These are phyloP conservation scores for Petunia hybrid DNA, from an alignment of 305 asterid genomes.

Conservation along the genomic window DNA sequence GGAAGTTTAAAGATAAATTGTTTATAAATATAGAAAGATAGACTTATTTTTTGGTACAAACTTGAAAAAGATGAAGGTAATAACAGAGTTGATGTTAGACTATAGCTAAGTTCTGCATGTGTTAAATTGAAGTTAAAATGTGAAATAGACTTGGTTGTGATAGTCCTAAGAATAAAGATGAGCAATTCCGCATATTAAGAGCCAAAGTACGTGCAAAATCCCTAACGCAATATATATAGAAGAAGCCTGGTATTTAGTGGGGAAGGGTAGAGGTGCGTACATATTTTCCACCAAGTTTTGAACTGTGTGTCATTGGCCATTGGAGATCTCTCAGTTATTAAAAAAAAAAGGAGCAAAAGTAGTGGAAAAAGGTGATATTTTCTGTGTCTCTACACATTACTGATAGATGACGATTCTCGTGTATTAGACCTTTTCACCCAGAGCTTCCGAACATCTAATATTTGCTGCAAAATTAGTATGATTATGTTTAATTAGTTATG, in stretches of 20 bases:
- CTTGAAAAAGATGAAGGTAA: not conserved
- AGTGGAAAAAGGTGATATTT: too few species aligned
- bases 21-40: too few species aligned
- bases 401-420: not conserved
- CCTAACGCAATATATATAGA: too few species aligned
- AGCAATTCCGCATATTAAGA: slow-evolving; percentile 1
- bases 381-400: not conserved
- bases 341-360: too few species aligned
- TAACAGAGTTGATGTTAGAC: not conserved
- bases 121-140: not conserved
- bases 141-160: not conserved
- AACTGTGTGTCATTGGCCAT: too few species aligned
- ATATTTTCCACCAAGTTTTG: too few species aligned
- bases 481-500: slow-evolving; percentile 2
- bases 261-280: too few species aligned
- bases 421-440: slow-evolving; percentile 6
- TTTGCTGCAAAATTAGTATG: not conserved
- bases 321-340: too few species aligned
- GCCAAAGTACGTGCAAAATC: not conserved
- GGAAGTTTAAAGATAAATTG: too few species aligned
- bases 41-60: too few species aligned
- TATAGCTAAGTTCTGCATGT: not conserved
- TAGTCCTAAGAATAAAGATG: not conserved
- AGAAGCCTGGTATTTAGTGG: too few species aligned
- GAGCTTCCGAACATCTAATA: not conserved